These are phyloP conservation scores for Sclerotinia borealis DNA, from an alignment of 2,329 filamentous ascomycete species.

Conservation along the genomic window DNA sequence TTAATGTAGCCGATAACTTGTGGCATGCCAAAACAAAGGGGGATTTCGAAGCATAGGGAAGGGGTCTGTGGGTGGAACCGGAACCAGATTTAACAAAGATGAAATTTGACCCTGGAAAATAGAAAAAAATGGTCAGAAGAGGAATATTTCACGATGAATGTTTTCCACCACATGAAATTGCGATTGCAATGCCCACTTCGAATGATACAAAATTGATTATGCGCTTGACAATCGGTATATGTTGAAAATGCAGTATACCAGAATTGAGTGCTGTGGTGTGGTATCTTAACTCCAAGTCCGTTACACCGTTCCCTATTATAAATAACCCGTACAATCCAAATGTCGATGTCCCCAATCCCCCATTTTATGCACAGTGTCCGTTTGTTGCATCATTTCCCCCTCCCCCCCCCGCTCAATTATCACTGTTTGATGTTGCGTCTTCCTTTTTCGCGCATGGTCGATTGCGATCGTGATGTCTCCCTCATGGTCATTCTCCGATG, in stretches of 20 bases:
- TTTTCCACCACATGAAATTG: neutral
- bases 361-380: neutral
- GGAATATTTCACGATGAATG: neutral
- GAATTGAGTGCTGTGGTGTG: neutral
- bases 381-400: neutral
- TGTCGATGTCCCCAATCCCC: neutral
- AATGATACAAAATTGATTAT: conserved; percentile 1
- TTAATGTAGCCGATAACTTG: neutral
- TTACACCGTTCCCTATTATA: neutral
- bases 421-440: neutral
- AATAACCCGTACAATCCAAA: conserved; percentile 7
- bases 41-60: neutral
- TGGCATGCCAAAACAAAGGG: neutral
- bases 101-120: neutral
- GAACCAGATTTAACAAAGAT: neutral
- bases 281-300: conserved; percentile 3
- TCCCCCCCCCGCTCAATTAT: neutral
- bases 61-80: neutral
- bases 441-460: neutral
- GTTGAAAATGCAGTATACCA: neutral
- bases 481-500: neutral
- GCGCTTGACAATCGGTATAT: neutral
- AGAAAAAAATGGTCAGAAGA: neutral
- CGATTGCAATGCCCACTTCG: neutral
- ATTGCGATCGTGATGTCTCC: neutral